These are phyloP conservation scores for Trichoderma pleuroti DNA, from an alignment of 2,329 filamentous ascomycete species.

Conservation along the genomic window DNA sequence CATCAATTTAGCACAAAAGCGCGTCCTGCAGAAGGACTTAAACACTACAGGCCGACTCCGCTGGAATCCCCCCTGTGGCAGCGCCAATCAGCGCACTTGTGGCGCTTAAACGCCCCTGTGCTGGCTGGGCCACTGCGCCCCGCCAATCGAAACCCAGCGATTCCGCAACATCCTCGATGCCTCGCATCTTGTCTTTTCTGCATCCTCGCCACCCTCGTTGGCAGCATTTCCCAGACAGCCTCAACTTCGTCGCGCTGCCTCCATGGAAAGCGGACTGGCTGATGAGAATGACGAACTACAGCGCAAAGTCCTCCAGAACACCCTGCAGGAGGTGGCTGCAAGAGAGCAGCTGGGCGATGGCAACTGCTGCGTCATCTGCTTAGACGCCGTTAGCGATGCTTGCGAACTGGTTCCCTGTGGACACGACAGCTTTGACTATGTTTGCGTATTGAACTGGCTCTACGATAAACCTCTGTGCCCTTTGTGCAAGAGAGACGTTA, in stretches of 20 bases:
- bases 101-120: not conserved
- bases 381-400: constrained; percentile 68
- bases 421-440: constrained; percentile 79
- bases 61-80: not conserved
- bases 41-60: constrained; percentile 6
- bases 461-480: constrained; percentile 70
- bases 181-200: not conserved
- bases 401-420: constrained; percentile 73
- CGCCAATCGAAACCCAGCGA: not conserved
- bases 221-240: not conserved
- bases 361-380: constrained; percentile 77
- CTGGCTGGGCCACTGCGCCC: not conserved
- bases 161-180: not conserved
- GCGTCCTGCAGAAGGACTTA: constrained; percentile 6
- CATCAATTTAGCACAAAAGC: constrained; percentile 12
- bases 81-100: not conserved
- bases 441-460: constrained; percentile 81
- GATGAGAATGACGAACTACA: constrained; percentile 34
- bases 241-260: not conserved
- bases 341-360: constrained; percentile 23
- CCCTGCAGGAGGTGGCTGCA: constrained; percentile 41
- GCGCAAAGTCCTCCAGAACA: constrained; percentile 42
- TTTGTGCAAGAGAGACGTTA: constrained; percentile 62
- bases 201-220: not conserved
- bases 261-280: constrained; percentile 8